Evolutionary conservation across 371 early-diverging fungal species (phyloP).

Genomic region (Mortierella polycephala): DNA sequence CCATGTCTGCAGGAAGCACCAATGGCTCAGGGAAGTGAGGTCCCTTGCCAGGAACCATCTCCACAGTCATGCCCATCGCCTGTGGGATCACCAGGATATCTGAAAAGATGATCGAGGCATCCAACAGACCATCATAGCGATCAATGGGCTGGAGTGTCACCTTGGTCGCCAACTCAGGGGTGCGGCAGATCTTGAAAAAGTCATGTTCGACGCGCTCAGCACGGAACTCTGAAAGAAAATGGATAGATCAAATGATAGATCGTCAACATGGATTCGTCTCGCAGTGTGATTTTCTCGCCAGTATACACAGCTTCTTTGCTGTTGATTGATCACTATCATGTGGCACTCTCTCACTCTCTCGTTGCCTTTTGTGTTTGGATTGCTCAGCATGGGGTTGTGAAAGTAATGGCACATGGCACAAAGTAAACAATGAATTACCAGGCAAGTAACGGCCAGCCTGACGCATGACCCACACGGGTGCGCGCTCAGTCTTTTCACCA

Average conservation of each 20-base stretch:
- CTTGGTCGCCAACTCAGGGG: constrained; percentile 92
- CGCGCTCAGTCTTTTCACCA: constrained; percentile 88
- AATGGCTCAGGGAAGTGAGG: constrained; percentile 93
- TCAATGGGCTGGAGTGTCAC: constrained; percentile 97
- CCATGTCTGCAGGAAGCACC: constrained; percentile 77
- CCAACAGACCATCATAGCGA: constrained; percentile 89
- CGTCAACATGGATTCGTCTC: background rate
- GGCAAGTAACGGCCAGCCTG: constrained; percentile 98
- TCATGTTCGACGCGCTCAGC: constrained; percentile 85
- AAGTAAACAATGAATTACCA: constrained; percentile 61
- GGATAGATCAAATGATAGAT: background rate
- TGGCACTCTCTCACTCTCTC: no score
- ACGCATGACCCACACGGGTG: constrained; percentile 98
- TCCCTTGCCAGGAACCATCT: constrained; percentile 94
- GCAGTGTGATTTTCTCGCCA: background rate
- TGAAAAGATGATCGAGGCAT: constrained; percentile 97
- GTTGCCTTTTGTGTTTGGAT: no score
- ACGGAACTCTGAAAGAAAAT: constrained; percentile 79
- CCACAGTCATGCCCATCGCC: constrained; percentile 93
- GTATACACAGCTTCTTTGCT: no score
- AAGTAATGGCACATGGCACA: background rate
- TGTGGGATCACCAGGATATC: constrained; percentile 98
- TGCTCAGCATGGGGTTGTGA: no score
- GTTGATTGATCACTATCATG: no score
- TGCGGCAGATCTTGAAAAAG: constrained; percentile 95